Conservation (phyloP, 2,329 filamentous ascomycete species). For the Westerdykella aurantiaca region DNA sequence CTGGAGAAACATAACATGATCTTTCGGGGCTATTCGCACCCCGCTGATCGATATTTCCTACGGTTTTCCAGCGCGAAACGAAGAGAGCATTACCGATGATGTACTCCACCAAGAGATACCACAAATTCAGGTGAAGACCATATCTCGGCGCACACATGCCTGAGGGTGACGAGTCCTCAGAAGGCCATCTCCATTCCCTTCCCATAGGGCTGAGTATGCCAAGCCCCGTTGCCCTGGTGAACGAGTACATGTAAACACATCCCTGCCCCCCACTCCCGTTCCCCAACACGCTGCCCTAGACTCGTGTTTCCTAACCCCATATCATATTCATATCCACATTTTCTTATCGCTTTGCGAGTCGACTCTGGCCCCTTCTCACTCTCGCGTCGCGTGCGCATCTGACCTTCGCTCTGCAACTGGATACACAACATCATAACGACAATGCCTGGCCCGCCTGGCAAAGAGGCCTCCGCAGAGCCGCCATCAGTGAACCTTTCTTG, state of each 20-base stretch:
- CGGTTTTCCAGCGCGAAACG: too few relatives aligned
- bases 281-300: slow-evolving; percentile 22
- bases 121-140: too few relatives aligned
- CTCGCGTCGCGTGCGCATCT: background rate
- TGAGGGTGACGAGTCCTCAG: too few relatives aligned
- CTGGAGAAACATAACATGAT: too few relatives aligned
- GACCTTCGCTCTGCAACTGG: slow-evolving; percentile 1
- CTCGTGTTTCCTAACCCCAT: slow-evolving; percentile 13
- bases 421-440: slow-evolving; percentile 15
- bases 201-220: slow-evolving; percentile 1
- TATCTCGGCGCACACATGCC: too few relatives aligned
- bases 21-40: too few relatives aligned
- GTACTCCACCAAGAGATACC: too few relatives aligned
- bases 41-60: too few relatives aligned
- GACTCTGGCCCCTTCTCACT: background rate
- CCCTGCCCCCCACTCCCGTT: slow-evolving; percentile 9
- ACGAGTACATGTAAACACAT: slow-evolving; percentile 17
- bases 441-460: slow-evolving; percentile 47
- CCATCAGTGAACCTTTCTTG: slow-evolving; percentile 64
- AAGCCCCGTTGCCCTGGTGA: slow-evolving; percentile 19
- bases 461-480: slow-evolving; percentile 51
- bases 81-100: too few relatives aligned
- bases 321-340: slow-evolving; percentile 5
- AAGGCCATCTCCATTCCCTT: too few relatives aligned
- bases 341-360: background rate